A percentile compares a stretch with the other conserved stretches of the same genome.
Evolutionary conservation across 345 rosid species (phyloP).

Genomic region (Erodium maritimum): DNA sequence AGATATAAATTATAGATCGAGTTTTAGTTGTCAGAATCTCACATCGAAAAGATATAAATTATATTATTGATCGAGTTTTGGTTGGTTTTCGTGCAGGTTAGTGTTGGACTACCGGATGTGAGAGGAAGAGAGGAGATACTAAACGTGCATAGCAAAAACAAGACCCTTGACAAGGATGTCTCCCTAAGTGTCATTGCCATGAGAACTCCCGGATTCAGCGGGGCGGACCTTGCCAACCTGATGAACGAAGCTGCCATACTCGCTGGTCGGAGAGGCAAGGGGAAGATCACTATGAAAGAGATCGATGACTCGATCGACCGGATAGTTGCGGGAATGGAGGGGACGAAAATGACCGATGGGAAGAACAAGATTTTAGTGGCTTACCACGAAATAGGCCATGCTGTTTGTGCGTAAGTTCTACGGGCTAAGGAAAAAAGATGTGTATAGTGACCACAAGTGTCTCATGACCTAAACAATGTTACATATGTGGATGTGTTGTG

Average conservation of each 20-base stretch:
- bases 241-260: conserved; percentile 81
- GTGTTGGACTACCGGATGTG: conserved; percentile 54
- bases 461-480: too few species aligned
- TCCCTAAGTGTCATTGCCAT: conserved; percentile 40
- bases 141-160: conserved; percentile 55
- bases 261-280: conserved; percentile 62
- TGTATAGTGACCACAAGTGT: too few species aligned
- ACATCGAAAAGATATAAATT: too few species aligned
- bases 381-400: conserved; percentile 71
- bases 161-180: conserved; percentile 54
- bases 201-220: conserved; percentile 79
- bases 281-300: conserved; percentile 37
- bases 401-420: conserved; percentile 51
- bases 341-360: conserved; percentile 60
- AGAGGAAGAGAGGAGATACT: conserved; percentile 69
- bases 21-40: too few species aligned
- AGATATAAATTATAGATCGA: too few species aligned
- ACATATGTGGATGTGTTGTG: background rate
- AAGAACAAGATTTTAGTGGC: conserved; percentile 59
- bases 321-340: conserved; percentile 69
- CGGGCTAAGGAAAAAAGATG: too few species aligned
- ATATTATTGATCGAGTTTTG: background rate
- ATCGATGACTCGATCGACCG: conserved; percentile 61
- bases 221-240: conserved; percentile 73
- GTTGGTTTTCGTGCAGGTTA: conserved; percentile 28